Percentiles rank a stretch among this genome's conserved stretches.
These are phyloP conservation scores for Logfia minima DNA, from an alignment of 129 eudicot genomes.

Conservation along the genomic window DNA sequence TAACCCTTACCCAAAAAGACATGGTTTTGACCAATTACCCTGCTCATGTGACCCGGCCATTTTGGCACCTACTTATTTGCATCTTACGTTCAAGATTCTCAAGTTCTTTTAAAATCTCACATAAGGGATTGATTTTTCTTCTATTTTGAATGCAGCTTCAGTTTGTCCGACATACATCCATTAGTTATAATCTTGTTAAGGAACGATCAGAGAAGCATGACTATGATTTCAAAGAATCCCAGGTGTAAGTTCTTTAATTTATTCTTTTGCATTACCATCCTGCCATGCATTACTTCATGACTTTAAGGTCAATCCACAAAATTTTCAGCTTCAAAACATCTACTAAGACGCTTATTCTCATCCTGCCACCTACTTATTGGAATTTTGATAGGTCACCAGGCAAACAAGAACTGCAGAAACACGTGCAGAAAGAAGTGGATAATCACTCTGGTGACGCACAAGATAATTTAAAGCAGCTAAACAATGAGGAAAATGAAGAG, in stretches of 20 bases:
- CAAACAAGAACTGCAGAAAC: conserved; percentile 24
- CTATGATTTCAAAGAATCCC: conserved; percentile 30
- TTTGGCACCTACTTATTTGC: neutral
- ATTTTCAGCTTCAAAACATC: neutral
- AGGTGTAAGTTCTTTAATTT: conserved; percentile 43
- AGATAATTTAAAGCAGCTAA: conserved; percentile 23
- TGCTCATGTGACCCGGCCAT: neutral
- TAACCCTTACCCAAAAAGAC: neutral
- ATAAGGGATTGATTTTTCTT: neutral
- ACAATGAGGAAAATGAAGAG: conserved; percentile 26
- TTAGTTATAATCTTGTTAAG: conserved; percentile 50
- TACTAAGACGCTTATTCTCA: too few species aligned
- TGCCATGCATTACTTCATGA: neutral
- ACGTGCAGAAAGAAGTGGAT: conserved; percentile 11
- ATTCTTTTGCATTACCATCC: conserved; percentile 9
- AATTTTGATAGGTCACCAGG: conserved; percentile 29
- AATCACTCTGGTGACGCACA: conserved; percentile 2
- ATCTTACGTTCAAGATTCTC: neutral
- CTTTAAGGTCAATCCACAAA: neutral
- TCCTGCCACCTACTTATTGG: too few species aligned
- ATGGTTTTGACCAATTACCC: neutral
- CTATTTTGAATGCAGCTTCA: conserved; percentile 56
- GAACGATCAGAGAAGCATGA: conserved; percentile 34
- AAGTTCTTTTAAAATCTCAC: neutral
- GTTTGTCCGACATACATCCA: conserved; percentile 64